Evolutionary conservation across 371 early-diverging fungal species (phyloP).

Genomic region (Dinochytrium kinnereticum): DNA sequence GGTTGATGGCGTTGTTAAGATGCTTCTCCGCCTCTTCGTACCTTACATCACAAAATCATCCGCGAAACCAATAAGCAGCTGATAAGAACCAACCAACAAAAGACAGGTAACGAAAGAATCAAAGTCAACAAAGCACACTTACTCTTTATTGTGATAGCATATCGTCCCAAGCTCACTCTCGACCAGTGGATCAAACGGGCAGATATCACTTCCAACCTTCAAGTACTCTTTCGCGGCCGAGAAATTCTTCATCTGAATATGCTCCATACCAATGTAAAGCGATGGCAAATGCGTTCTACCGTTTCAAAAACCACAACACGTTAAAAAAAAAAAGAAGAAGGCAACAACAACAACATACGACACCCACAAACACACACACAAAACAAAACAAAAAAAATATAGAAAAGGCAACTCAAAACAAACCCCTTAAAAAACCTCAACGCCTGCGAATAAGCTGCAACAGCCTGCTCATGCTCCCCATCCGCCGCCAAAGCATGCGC

Average conservation of each 20-base stretch:
- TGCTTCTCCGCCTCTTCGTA: constrained; percentile 59
- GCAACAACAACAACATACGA: not conserved
- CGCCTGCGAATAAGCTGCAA: constrained; percentile 71
- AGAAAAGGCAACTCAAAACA: constrained; percentile 4
- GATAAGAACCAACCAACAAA: no score
- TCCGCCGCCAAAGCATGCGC: constrained; percentile 80
- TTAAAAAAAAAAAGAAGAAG: constrained; percentile 38
- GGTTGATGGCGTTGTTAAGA: constrained; percentile 58
- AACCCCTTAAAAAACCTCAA: constrained; percentile 71
- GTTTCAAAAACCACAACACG: no score
- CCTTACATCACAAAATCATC: constrained; percentile 33
- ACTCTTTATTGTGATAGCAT: constrained; percentile 61
- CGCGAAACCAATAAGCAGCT: not conserved
- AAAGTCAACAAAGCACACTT: constrained; percentile 39
- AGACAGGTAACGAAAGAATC: no score
- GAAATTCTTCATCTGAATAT: constrained; percentile 61
- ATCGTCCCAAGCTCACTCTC: constrained; percentile 73
- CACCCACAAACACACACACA: not conserved
- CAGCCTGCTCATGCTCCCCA: constrained; percentile 79
- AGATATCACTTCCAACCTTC: constrained; percentile 55
- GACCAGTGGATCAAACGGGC: constrained; percentile 66
- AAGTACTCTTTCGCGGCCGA: constrained; percentile 65
- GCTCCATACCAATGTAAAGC: constrained; percentile 78
- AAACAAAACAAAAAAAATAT: not conserved
- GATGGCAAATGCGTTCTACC: constrained; percentile 70